phyloP scores from a whole-genome alignment of 2,329 filamentous ascomycete species.

The Penicillium aurantiogriseum region DNA sequence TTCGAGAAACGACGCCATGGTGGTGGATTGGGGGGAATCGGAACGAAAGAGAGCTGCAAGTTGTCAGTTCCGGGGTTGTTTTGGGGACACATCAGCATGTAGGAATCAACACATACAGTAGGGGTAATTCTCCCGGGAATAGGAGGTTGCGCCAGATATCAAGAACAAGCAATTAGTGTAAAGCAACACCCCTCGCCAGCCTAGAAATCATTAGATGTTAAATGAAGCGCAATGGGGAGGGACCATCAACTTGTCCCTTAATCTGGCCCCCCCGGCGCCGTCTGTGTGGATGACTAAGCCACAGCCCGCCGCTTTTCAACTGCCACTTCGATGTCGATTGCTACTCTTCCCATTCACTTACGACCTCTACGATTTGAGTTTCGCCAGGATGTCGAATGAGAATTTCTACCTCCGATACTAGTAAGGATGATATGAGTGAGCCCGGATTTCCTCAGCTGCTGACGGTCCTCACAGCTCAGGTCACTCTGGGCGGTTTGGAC shows the following conservation, averaged over 20 bases:
- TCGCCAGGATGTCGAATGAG: conserved; percentile 63
- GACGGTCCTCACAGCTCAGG: conserved; percentile 68
- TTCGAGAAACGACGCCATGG: conserved; percentile 92
- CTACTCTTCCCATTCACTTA: not conserved
- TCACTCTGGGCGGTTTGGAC: conserved; percentile 93
- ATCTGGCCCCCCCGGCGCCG: conserved; percentile 32
- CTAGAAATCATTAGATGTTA: conserved; percentile 38
- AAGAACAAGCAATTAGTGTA: conserved; percentile 29
- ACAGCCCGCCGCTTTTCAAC: conserved; percentile 21
- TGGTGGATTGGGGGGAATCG: conserved; percentile 42
- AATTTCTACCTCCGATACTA: conserved; percentile 97
- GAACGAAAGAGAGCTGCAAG: conserved; percentile 34
- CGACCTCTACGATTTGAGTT: not conserved
- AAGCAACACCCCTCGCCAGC: conserved; percentile 38
- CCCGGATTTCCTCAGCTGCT: conserved; percentile 44
- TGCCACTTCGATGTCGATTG: conserved; percentile 13
- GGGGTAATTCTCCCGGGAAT: conserved; percentile 27
- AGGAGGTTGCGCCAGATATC: conserved; percentile 21
- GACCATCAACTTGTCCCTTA: conserved; percentile 44
- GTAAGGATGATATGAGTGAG: conserved; percentile 55
- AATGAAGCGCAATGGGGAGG: conserved; percentile 32
- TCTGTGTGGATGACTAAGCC: conserved; percentile 50
- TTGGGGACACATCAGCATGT: conserved; percentile 25
- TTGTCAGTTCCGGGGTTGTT: conserved; percentile 36
- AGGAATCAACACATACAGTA: conserved; percentile 24